Evolutionary conservation across 257 asterid genomes (phyloP), one percentile per base, ranked within the genome.

Genomic region (Plantago elongata): DNA sequence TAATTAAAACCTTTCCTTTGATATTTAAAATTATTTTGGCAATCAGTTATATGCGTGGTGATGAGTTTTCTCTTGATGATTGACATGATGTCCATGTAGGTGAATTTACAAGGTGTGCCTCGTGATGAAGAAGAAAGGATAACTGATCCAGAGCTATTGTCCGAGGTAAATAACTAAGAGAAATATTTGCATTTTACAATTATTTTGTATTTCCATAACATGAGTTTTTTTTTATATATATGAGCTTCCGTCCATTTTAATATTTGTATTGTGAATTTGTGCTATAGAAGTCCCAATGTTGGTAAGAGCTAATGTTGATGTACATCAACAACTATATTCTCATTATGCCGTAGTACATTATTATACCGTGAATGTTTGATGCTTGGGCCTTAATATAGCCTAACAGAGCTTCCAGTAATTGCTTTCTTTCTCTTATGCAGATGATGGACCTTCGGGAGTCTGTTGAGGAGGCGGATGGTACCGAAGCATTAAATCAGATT

Each of bases 71-170:
- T 60, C 54, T 43, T 45, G 34, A 30, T 34, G 45, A 51, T 52
- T 52, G 51, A 55, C 64, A 13, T 45, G 34, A 50, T 48, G 57
- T 62, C 1, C 62, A 38, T 69, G 64, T 61, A 92, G 99, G 42
- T 84, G 74, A 86, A 81, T 80, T 76, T 89, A 75, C 89, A 84
- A 79, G 95, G 89, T 12, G 57, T 78, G 60, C 76, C 72, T 69
- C 81, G 82, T 65, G 96, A 89, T 67, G 94, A 79, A 72, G 97
- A 92, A 74, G 97, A 82, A 75, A 79, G 87, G 73, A 79, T 92
- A 64, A 69, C 89, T 15, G 97, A 89, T 51, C 85, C 82, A 0
- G 89, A 89, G 71, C 66, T 92, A 51, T 89, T 92, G 13, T 83
- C 89, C 14, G 99, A 92, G 99, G 99, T 92, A 75, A 63, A n/a